Percentiles rank a stretch among this genome's conserved stretches.
Conservation (phyloP, 495 filamentous ascomycete genomes). For the Annulohypoxylon bovei region DNA sequence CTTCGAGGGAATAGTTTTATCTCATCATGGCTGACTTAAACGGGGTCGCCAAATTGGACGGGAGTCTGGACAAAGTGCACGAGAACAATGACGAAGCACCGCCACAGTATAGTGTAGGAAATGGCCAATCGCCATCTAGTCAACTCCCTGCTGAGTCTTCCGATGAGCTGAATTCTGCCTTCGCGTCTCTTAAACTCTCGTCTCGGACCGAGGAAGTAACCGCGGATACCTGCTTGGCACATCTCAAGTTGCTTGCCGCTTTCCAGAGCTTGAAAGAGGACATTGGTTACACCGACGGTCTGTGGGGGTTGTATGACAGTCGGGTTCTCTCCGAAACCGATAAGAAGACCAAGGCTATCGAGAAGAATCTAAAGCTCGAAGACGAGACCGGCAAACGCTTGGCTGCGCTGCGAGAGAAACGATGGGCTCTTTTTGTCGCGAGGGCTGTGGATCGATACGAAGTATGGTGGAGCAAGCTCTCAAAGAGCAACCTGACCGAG, state of each 20-base stretch:
- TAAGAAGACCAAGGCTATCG: slow-evolving; percentile 27
- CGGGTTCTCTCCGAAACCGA: slow-evolving; percentile 46
- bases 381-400: slow-evolving; percentile 45
- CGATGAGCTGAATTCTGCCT: slow-evolving; percentile 54
- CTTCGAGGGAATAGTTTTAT: neutral
- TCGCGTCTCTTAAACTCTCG: slow-evolving; percentile 51
- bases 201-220: slow-evolving; percentile 41
- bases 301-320: slow-evolving; percentile 70
- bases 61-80: neutral
- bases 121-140: neutral
- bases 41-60: neutral
- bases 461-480: slow-evolving; percentile 69
- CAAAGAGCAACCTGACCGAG: slow-evolving; percentile 45
- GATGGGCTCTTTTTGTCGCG: slow-evolving; percentile 81
- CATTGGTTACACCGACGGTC: slow-evolving; percentile 68
- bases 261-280: slow-evolving; percentile 74
- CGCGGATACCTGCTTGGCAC: slow-evolving; percentile 68
- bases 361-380: slow-evolving; percentile 30
- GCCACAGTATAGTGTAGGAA: slow-evolving; percentile 36
- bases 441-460: slow-evolving; percentile 79
- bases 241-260: slow-evolving; percentile 79
- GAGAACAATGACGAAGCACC: slow-evolving; percentile 37
- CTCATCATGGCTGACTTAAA: slow-evolving; percentile 13
- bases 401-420: slow-evolving; percentile 73
- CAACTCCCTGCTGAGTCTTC: slow-evolving; percentile 1